Evolutionary conservation across 768 basidiomycete species (phyloP), one percentile per base, ranked within the genome.

Genomic region (Filobasidium floriforme): DNA sequence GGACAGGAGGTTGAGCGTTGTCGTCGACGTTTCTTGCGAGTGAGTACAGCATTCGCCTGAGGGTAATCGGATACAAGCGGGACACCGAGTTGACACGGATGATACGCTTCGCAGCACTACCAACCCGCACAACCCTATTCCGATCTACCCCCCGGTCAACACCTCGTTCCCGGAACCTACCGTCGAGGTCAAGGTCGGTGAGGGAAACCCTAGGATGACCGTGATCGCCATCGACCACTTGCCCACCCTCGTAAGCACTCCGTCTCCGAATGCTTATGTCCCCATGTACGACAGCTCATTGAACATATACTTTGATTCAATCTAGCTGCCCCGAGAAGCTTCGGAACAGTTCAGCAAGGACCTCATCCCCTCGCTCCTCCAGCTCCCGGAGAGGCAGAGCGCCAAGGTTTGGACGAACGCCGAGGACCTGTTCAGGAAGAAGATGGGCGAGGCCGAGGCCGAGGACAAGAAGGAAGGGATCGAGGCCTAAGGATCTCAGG

Each of bases 11-110:
- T 79, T 99, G 67, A 82, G 85, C 26, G 87, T 93, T 32, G 86
- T 97, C 57, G 96, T 97, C 28, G 96, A 99, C 72, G 96, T 99
- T 72, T 94, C 91, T 77, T 99, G 96, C 82, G 96, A 99, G 77
- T 78, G 52, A 72, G 77, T 72, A 1, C 41, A 7, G 7, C n/a
- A 32, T 57, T 51, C 7, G 18, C 18, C 32, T 7, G 15, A 7
- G 26, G 26, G 32, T 44, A n/a, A 41, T n/a, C 11, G n/a, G 15
- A 43, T 41, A 12, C 3, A 19, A 26, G 9, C 22, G 26, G 22
- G 26, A 18, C 11, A 54, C 15, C 52, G 52, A n/a, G 10, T 43
- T 62, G 41, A 49, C 41, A 15, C 41, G 41, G 12, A 11, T 43
- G 40, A 10, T 19, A 37, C 9, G 32, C 46, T 18, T 14, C 5